These are phyloP conservation scores for Candida sonorensis DNA, from an alignment of 805 yeast species.

Conservation along the genomic window DNA sequence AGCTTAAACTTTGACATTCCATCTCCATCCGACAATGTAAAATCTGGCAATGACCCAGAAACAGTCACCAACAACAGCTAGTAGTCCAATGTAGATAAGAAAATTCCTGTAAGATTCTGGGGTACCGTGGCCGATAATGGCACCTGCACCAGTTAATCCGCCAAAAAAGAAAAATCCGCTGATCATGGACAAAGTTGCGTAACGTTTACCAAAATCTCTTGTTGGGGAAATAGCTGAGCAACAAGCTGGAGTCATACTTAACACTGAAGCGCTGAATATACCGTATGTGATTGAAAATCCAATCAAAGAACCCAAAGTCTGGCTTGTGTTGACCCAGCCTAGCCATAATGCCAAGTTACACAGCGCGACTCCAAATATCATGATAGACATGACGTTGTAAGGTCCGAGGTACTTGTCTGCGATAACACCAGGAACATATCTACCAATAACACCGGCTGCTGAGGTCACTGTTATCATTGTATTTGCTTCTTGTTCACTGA, in stretches of 20 bases:
- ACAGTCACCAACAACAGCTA: constrained; percentile 32
- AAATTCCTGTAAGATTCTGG: constrained; percentile 29
- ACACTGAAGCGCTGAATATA: constrained; percentile 47
- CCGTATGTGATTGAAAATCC: constrained; percentile 47
- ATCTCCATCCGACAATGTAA: constrained; percentile 36
- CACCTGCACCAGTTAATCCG: constrained; percentile 27
- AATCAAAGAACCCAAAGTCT: constrained; percentile 32
- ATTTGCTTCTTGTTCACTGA: constrained; percentile 33
- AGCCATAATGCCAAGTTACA: constrained; percentile 49
- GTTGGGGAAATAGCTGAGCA: constrained; percentile 49
- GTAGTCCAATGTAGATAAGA: constrained; percentile 29
- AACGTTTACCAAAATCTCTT: constrained; percentile 17
- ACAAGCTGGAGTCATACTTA: constrained; percentile 54
- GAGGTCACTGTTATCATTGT: constrained; percentile 41
- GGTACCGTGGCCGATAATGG: constrained; percentile 29
- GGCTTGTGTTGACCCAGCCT: constrained; percentile 42
- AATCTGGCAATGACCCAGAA: constrained; percentile 39
- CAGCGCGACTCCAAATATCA: constrained; percentile 38
- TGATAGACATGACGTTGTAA: constrained; percentile 47
- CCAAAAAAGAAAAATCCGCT: constrained; percentile 27
- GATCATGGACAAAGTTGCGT: constrained; percentile 21
- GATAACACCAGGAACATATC: constrained; percentile 46
- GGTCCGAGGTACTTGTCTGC: constrained; percentile 48
- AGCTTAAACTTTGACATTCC: constrained; percentile 12
- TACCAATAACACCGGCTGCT: constrained; percentile 43